Conservation (phyloP, 129 eudicot species). For the Cynara cardunculus region DNA sequence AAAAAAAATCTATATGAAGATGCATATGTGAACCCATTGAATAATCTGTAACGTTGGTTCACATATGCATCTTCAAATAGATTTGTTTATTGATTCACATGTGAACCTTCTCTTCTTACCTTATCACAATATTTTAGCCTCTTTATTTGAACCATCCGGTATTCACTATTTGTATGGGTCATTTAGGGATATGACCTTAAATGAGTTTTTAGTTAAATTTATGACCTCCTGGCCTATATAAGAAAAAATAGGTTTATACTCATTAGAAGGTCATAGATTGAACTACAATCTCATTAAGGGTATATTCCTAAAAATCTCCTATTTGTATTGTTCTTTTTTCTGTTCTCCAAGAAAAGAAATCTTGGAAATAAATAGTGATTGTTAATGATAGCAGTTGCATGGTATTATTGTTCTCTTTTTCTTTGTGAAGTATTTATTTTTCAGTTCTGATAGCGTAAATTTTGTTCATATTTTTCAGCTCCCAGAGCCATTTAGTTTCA, state of each 20-base stretch:
- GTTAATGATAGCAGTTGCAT: neutral
- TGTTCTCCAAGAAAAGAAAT: neutral
- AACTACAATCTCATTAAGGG: no score
- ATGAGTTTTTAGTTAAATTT: no score
- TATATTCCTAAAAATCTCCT: no score
- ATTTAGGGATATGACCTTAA: no score
- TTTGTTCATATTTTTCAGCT: conserved; percentile 50
- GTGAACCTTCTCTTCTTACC: neutral
- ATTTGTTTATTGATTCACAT: no score
- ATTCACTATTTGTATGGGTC: no score
- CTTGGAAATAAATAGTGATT: neutral
- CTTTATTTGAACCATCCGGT: neutral
- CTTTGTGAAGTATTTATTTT: neutral
- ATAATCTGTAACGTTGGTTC: no score
- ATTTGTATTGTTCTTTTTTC: neutral
- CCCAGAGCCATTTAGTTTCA: conserved; percentile 96
- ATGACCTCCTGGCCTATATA: no score
- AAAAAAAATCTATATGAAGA: neutral
- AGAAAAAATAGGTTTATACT: no score
- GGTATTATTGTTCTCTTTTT: neutral
- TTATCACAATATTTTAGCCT: neutral
- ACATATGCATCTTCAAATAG: neutral
- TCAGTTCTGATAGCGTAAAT: neutral
- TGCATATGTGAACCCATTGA: neutral
- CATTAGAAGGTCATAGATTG: no score